Percentiles rank a stretch among this genome's conserved stretches.
These are phyloP conservation scores for Ziziphus jujuba DNA, from an alignment of 306 rosid species.

Conservation along the genomic window DNA sequence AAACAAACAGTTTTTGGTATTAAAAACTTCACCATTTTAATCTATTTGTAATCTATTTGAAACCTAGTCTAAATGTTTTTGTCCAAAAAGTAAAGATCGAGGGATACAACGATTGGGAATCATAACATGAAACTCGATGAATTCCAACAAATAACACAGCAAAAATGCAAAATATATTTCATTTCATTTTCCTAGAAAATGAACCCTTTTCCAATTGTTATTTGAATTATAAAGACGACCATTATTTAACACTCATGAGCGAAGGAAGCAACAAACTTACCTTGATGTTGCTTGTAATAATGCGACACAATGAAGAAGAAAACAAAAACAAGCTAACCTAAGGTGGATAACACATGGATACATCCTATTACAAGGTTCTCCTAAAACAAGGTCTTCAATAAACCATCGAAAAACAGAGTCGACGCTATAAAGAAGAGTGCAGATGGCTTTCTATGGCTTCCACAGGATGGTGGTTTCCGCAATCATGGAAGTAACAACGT, in stretches of 20 bases:
- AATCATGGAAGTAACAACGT: slow-evolving; percentile 88
- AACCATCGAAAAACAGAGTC: neutral
- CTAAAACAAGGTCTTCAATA: slow-evolving; percentile 2
- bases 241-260: slow-evolving; percentile 28
- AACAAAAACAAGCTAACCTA: slow-evolving; percentile 15
- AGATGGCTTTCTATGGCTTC: slow-evolving; percentile 56
- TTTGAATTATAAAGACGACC: slow-evolving; percentile 8
- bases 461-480: slow-evolving; percentile 86
- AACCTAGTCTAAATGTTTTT: too few species aligned
- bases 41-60: too few species aligned
- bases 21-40: too few species aligned
- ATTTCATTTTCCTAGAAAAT: too few species aligned
- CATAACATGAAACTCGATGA: too few species aligned
- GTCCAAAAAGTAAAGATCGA: too few species aligned
- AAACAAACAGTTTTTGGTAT: too few species aligned
- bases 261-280: slow-evolving; percentile 20
- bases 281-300: slow-evolving; percentile 17
- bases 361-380: slow-evolving; percentile 7
- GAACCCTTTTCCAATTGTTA: neutral
- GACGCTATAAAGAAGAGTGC: neutral
- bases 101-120: too few species aligned
- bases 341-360: slow-evolving; percentile 1
- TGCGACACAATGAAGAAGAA: neutral
- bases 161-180: too few species aligned
- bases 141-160: too few species aligned